Conservation (phyloP, 2,329 filamentous ascomycete species). For the Sarocladium brachiariae region DNA sequence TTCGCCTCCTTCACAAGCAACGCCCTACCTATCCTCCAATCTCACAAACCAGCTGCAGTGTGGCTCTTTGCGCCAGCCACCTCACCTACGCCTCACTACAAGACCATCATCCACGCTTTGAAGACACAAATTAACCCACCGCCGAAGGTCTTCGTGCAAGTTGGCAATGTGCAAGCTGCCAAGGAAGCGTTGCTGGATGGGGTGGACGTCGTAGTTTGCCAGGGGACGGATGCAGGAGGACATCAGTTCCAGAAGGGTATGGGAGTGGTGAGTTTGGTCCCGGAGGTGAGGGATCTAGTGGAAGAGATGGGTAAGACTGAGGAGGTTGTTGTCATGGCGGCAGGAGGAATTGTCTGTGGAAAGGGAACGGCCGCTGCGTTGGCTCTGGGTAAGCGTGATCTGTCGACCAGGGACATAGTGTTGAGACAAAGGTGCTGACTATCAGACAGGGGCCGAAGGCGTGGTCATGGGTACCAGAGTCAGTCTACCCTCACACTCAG, state of each 20-base stretch:
- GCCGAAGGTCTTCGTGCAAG: slow-evolving; percentile 52
- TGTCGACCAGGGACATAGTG: background rate
- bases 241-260: slow-evolving; percentile 51
- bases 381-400: slow-evolving; percentile 40
- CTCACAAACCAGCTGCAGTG: slow-evolving; percentile 49
- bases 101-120: slow-evolving; percentile 28
- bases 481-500: slow-evolving; percentile 13
- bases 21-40: slow-evolving; percentile 42
- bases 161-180: slow-evolving; percentile 53
- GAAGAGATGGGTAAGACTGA: slow-evolving; percentile 26
- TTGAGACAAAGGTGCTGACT: too few relatives aligned
- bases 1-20: slow-evolving; percentile 30
- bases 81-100: slow-evolving; percentile 20
- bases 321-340: slow-evolving; percentile 41
- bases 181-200: slow-evolving; percentile 39
- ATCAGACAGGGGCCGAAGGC: slow-evolving; percentile 31
- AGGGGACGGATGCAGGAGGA: slow-evolving; percentile 58
- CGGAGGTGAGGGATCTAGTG: slow-evolving; percentile 47
- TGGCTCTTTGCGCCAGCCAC: slow-evolving; percentile 57
- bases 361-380: slow-evolving; percentile 49
- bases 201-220: slow-evolving; percentile 53
- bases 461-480: slow-evolving; percentile 37
- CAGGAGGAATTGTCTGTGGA: slow-evolving; percentile 53
- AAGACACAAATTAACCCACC: slow-evolving; percentile 20
- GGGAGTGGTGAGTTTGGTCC: slow-evolving; percentile 49